Conservation (phyloP, 768 basidiomycete genomes). For the Leucocoprinus leucothites region DNA sequence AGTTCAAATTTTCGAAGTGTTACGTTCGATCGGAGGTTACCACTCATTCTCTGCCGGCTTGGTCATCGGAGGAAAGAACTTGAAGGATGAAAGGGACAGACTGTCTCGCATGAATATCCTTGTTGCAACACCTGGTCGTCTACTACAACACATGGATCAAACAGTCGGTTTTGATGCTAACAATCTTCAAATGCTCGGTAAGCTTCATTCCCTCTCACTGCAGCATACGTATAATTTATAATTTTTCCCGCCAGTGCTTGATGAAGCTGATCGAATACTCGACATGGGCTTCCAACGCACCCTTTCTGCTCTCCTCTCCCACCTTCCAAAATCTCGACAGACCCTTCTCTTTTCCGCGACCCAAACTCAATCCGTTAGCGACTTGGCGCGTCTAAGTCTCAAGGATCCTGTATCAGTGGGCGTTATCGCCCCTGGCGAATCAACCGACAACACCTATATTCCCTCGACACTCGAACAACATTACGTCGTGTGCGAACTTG, state of each 20-base stretch:
- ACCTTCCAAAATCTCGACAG: conserved; percentile 89
- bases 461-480: conserved; percentile 85
- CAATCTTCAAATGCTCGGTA: conserved; percentile 88
- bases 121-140: conserved; percentile 93
- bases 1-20: conserved; percentile 95
- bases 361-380: conserved; percentile 85
- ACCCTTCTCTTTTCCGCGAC: conserved; percentile 97
- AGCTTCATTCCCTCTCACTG: neutral
- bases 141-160: conserved; percentile 98
- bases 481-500: conserved; percentile 79
- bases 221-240: no score
- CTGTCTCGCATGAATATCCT: conserved; percentile 95
- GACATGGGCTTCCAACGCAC: conserved; percentile 95
- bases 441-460: conserved; percentile 42
- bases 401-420: conserved; percentile 77
- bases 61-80: conserved; percentile 93
- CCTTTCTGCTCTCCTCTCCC: conserved; percentile 84
- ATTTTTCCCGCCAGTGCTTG: conserved; percentile 60
- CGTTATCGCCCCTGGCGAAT: conserved; percentile 46
- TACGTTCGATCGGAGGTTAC: conserved; percentile 88
- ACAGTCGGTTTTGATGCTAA: conserved; percentile 92
- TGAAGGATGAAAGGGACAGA: conserved; percentile 90
- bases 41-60: conserved; percentile 93
- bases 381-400: conserved; percentile 87
- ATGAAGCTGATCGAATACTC: conserved; percentile 94